Percentiles rank a stretch among this genome's conserved stretches.
phyloP scores from a whole-genome alignment of 345 rosid genomes.

The Salix arbutifolia region DNA sequence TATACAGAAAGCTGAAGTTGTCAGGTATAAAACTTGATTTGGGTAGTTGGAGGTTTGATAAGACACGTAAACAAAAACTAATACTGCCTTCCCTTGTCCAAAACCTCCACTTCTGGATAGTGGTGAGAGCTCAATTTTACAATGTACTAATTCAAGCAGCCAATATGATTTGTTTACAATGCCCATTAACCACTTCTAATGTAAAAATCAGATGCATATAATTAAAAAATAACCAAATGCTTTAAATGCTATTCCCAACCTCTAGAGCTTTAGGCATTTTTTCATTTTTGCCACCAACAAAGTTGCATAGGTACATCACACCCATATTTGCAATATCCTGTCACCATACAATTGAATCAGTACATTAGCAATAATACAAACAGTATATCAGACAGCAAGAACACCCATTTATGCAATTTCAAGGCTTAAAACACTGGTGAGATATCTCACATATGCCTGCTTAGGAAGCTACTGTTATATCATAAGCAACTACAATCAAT shows the following conservation, averaged over 20 bases:
- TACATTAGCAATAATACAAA: background rate
- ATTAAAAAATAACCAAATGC: background rate
- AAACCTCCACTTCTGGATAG: background rate
- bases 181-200: background rate
- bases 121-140: background rate
- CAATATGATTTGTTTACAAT: background rate
- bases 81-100: background rate
- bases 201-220: background rate
- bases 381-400: background rate
- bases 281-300: conserved; percentile 19
- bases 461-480: background rate
- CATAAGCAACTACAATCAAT: background rate
- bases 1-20: conserved; percentile 1
- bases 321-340: conserved; percentile 37
- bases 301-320: conserved; percentile 28
- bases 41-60: background rate
- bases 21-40: background rate
- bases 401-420: background rate
- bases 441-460: background rate
- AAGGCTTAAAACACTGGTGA: background rate
- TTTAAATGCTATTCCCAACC: conserved; percentile 11
- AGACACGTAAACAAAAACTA: background rate
- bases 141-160: background rate
- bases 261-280: conserved; percentile 29
- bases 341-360: background rate